These are phyloP conservation scores for Pseudocercospora fuligena DNA, from an alignment of 2,329 filamentous ascomycete species.

Conservation along the genomic window DNA sequence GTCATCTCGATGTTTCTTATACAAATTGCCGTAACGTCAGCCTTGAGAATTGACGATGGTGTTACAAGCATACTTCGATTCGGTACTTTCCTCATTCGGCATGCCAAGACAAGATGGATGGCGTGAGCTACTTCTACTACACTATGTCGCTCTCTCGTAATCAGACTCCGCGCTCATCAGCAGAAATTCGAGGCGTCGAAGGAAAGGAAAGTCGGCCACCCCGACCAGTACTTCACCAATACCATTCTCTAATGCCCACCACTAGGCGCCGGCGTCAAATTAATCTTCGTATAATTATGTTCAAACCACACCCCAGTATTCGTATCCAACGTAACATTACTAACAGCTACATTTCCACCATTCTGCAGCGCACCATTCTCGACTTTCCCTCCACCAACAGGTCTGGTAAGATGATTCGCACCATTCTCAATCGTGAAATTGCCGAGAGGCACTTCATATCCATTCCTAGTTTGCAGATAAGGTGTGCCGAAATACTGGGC, in stretches of 20 bases:
- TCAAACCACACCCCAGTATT: slow-evolving; percentile 30
- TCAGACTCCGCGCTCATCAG: not conserved
- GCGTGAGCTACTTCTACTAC: not conserved
- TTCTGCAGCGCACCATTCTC: slow-evolving; percentile 60
- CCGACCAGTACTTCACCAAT: not conserved
- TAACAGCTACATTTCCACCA: slow-evolving; percentile 39
- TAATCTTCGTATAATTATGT: slow-evolving; percentile 12
- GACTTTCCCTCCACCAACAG: slow-evolving; percentile 53
- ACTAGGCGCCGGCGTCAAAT: not conserved
- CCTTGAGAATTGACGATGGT: not conserved
- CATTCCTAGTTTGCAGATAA: slow-evolving; percentile 62
- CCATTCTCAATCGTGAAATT: slow-evolving; percentile 69
- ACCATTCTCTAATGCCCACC: not conserved
- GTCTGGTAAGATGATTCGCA: slow-evolving; percentile 60
- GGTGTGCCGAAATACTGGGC: slow-evolving; percentile 68
- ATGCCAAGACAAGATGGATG: not conserved
- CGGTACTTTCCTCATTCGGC: not conserved
- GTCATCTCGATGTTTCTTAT: not conserved
- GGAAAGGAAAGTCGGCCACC: not conserved
- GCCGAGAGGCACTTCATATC: slow-evolving; percentile 66
- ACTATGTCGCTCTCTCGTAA: not conserved
- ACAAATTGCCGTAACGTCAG: not conserved
- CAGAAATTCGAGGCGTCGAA: too few species aligned
- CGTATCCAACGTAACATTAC: slow-evolving; percentile 35
- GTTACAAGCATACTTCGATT: not conserved